These are phyloP conservation scores for Aspergillus panamensis DNA, from an alignment of 495 filamentous ascomycete genomes.

Conservation along the genomic window DNA sequence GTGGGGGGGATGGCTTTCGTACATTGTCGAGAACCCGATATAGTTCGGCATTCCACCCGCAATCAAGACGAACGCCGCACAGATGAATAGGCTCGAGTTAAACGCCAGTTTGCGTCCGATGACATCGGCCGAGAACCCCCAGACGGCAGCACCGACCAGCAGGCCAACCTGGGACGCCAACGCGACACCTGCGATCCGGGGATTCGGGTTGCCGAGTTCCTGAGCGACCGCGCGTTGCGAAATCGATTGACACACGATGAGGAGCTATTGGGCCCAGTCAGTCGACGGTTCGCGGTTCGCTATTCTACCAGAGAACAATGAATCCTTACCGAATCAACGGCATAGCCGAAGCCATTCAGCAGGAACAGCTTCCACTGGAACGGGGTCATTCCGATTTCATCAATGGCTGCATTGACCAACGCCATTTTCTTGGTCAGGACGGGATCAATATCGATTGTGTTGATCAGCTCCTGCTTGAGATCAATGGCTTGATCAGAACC, in stretches of 20 bases:
- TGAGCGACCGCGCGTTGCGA: conserved; percentile 31
- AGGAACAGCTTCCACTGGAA: conserved; percentile 36
- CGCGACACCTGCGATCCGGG: conserved; percentile 27
- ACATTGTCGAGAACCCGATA: conserved; percentile 33
- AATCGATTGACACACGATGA: conserved; percentile 37
- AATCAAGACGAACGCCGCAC: conserved; percentile 29
- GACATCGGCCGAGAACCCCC: conserved; percentile 42
- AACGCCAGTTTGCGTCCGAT: conserved; percentile 42
- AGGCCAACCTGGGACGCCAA: conserved; percentile 34
- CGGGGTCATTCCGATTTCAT: conserved; percentile 32
- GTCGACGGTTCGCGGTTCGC: no score
- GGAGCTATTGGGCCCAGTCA: conserved; percentile 21
- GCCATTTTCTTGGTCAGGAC: conserved; percentile 30
- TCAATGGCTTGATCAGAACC: background rate
- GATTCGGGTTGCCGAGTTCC: conserved; percentile 29
- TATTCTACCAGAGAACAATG: no score
- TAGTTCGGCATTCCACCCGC: conserved; percentile 31
- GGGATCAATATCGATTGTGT: conserved; percentile 17
- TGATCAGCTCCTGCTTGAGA: conserved; percentile 6
- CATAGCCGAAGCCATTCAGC: conserved; percentile 37
- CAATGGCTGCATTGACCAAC: conserved; percentile 29
- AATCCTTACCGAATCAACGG: conserved; percentile 29
- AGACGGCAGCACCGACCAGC: conserved; percentile 36
- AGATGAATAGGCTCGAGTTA: conserved; percentile 38
- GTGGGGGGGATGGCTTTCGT: conserved; percentile 1